These are phyloP conservation scores for Magnaporthales sp. DNA, from an alignment of 2,329 filamentous ascomycete species.

Conservation along the genomic window DNA sequence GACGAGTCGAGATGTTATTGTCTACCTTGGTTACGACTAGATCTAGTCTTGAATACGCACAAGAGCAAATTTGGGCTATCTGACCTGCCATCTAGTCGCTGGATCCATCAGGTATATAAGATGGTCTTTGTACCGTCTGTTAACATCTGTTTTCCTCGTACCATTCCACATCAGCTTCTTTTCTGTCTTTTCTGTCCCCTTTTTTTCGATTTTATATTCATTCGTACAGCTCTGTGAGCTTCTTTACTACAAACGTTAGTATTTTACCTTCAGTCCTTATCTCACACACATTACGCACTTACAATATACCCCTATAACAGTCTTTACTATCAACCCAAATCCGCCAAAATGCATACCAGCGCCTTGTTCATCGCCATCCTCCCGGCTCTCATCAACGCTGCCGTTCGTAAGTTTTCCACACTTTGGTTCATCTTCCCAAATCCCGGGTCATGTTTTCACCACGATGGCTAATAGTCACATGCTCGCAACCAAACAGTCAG, in stretches of 20 bases:
- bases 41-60: no score
- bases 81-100: background rate
- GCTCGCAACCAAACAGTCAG: background rate
- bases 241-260: no score
- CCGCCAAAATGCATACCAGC: background rate
- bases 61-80: background rate
- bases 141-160: background rate
- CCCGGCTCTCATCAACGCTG: background rate
- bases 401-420: background rate
- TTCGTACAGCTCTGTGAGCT: conserved; percentile 1
- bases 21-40: no score
- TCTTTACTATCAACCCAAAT: background rate
- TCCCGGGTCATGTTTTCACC: no score
- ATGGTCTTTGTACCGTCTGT: background rate
- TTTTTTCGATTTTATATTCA: background rate
- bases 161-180: background rate
- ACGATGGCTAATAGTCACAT: no score
- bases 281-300: background rate
- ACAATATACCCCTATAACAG: background rate
- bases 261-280: background rate
- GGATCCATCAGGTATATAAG: background rate
- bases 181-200: background rate
- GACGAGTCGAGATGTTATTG: background rate
- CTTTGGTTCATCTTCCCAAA: background rate
- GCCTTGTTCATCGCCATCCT: background rate